Percentiles rank a stretch among this genome's conserved stretches.
Conservation (phyloP, 2,329 filamentous ascomycete genomes). For the Aureobasidium mangrovei region DNA sequence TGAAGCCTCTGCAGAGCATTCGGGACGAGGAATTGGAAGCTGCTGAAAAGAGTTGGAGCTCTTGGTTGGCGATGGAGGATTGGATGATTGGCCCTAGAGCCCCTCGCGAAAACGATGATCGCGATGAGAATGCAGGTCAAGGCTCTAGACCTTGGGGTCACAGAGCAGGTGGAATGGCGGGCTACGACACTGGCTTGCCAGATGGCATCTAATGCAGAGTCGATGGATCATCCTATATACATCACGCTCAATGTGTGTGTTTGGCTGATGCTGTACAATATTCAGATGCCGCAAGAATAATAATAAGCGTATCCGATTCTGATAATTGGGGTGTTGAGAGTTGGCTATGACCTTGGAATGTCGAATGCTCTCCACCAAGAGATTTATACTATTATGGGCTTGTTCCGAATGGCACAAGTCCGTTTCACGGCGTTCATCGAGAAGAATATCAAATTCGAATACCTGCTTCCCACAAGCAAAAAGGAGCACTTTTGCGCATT, state of each 20-base stretch:
- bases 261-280: too few relatives aligned
- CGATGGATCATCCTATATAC: not conserved
- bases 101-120: not conserved
- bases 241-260: not conserved
- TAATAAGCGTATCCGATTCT: too few relatives aligned
- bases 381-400: too few relatives aligned
- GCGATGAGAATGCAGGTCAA: not conserved
- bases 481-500: too few relatives aligned
- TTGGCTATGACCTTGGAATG: too few relatives aligned
- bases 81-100: slow-evolving; percentile 80
- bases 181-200: slow-evolving; percentile 1
- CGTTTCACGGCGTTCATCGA: too few relatives aligned
- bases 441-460: too few relatives aligned
- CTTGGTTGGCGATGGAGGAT: slow-evolving; percentile 94
- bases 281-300: too few relatives aligned
- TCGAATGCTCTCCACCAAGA: too few relatives aligned
- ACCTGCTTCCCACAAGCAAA: too few relatives aligned
- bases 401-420: too few relatives aligned
- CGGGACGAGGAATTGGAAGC: slow-evolving; percentile 70
- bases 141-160: not conserved
- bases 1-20: slow-evolving; percentile 70
- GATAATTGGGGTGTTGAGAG: too few relatives aligned
- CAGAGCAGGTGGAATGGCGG: not conserved
- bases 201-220: slow-evolving; percentile 2
- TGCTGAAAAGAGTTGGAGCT: slow-evolving; percentile 81